Conservation (phyloP, 306 rosid species). For the Cucumis hystrix region DNA sequence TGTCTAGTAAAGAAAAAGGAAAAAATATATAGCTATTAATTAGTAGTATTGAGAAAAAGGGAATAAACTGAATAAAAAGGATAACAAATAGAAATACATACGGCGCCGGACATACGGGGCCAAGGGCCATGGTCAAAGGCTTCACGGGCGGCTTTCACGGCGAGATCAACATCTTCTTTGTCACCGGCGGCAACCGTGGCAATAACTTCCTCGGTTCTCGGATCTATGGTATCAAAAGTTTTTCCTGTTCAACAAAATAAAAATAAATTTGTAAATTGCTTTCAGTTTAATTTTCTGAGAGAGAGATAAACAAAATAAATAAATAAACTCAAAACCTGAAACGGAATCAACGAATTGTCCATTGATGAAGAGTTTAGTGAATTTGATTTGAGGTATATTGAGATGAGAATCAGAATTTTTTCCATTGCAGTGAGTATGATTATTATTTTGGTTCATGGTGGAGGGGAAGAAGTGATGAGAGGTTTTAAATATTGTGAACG, state of each 20-base stretch:
- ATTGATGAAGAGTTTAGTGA: constrained; percentile 87
- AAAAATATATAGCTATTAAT: no score
- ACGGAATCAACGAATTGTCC: constrained; percentile 64
- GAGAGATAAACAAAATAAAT: no score
- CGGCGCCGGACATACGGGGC: constrained; percentile 69
- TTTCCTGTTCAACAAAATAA: constrained; percentile 18
- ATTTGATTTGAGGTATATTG: constrained; percentile 45
- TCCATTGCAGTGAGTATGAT: constrained; percentile 8
- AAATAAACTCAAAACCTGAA: constrained; percentile 35
- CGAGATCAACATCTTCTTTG: constrained; percentile 53
- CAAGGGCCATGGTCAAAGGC: constrained; percentile 88
- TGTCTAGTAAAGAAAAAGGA: no score
- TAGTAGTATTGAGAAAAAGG: no score
- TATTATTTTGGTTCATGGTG: no score
- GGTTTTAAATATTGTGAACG: background rate
- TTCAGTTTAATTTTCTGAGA: no score
- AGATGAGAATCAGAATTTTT: background rate
- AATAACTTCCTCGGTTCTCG: constrained; percentile 48
- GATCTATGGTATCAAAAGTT: constrained; percentile 76
- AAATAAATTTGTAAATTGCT: no score
- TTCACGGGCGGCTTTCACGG: constrained; percentile 71
- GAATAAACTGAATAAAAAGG: background rate
- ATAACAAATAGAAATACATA: constrained; percentile 15
- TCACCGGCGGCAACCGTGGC: constrained; percentile 45
- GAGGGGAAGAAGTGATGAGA: background rate